Conservation (phyloP, 176 grass and related monocot genomes). For the Echinochloa phyllopogon region DNA sequence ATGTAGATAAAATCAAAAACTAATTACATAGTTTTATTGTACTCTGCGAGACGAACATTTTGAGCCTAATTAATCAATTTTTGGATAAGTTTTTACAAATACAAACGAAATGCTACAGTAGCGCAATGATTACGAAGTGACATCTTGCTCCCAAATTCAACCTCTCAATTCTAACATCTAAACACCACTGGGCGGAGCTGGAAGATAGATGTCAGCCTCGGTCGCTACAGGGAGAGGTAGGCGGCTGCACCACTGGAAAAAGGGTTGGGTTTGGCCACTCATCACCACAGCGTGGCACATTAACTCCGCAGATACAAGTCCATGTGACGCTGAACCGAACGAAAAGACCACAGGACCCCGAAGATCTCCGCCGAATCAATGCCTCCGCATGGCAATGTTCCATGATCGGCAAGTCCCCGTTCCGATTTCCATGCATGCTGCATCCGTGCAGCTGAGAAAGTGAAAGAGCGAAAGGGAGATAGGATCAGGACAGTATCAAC, state of each 20-base stretch:
- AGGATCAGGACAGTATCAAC: not conserved
- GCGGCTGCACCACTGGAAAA: slow-evolving; percentile 23
- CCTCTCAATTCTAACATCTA: too few species aligned
- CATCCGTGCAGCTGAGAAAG: not conserved
- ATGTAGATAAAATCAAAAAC: too few species aligned
- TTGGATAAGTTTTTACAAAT: too few species aligned
- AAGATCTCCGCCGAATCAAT: slow-evolving; percentile 18
- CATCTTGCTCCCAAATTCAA: too few species aligned
- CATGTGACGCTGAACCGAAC: slow-evolving; percentile 48
- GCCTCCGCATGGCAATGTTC: slow-evolving; percentile 14
- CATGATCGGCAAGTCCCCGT: not conserved
- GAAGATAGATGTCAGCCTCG: slow-evolving; percentile 39
- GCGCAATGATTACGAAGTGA: too few species aligned
- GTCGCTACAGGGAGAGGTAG: slow-evolving; percentile 29
- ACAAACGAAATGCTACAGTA: too few species aligned
- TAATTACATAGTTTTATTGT: too few species aligned
- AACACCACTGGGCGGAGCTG: not conserved
- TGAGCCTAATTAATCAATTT: too few species aligned
- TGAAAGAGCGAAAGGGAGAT: not conserved
- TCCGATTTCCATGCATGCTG: slow-evolving; percentile 11
- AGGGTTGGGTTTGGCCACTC: slow-evolving; percentile 47
- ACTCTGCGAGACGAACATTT: too few species aligned
- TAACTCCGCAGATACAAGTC: slow-evolving; percentile 35
- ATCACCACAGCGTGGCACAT: slow-evolving; percentile 58
- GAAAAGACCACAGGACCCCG: not conserved